Evolutionary conservation across 148 eudicot species (phyloP).

Genomic region (Dysphania ambrosioides): DNA sequence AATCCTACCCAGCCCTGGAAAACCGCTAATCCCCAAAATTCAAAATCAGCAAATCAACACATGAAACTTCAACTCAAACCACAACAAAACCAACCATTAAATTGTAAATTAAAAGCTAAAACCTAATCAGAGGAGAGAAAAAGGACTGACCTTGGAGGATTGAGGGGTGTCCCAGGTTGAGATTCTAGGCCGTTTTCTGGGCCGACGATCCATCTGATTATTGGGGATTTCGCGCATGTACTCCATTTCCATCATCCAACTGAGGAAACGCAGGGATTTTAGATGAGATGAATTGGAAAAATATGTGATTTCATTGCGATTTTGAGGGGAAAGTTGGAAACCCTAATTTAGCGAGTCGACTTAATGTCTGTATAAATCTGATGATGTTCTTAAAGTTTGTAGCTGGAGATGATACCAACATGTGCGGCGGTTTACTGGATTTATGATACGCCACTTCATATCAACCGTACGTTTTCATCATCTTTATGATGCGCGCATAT

Average conservation of each 20-base stretch:
- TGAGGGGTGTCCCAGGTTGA: constrained; percentile 46
- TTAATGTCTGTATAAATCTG: constrained; percentile 24
- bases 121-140: background rate
- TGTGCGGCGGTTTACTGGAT: constrained; percentile 21
- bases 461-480: constrained; percentile 7
- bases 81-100: background rate
- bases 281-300: background rate
- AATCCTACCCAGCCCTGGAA: background rate
- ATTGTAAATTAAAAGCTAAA: background rate
- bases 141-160: constrained; percentile 44
- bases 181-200: constrained; percentile 55
- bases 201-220: constrained; percentile 58
- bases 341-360: constrained; percentile 32
- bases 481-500: too few species aligned
- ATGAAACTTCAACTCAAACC: constrained; percentile 2
- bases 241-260: constrained; percentile 43
- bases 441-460: constrained; percentile 1
- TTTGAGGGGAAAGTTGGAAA: constrained; percentile 17
- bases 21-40: constrained; percentile 6
- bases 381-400: constrained; percentile 17
- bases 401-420: constrained; percentile 6
- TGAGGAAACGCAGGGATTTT: background rate
- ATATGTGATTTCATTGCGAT: constrained; percentile 5
- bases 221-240: constrained; percentile 37
- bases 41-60: background rate